Percentiles rank a stretch among this genome's conserved stretches.
These are phyloP conservation scores for Aspergillus udagawae DNA, from an alignment of 2,329 filamentous ascomycete species.

Conservation along the genomic window DNA sequence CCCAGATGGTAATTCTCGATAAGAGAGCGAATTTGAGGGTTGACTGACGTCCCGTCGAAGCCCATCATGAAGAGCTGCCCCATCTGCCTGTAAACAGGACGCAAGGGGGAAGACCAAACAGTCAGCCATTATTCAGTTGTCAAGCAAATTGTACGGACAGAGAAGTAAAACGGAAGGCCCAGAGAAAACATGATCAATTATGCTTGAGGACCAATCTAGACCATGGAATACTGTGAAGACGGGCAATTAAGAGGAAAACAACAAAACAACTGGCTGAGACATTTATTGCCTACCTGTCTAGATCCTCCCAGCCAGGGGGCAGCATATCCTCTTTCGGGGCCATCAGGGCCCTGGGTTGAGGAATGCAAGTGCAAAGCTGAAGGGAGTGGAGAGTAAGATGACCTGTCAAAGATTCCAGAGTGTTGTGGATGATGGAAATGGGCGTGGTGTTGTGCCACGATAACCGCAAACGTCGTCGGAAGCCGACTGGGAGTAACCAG, in stretches of 20 bases:
- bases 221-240: neutral
- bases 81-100: conserved; percentile 60
- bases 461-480: conserved; percentile 12
- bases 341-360: conserved; percentile 33
- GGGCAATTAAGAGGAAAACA: conserved; percentile 32
- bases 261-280: conserved; percentile 16
- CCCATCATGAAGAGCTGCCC: conserved; percentile 64
- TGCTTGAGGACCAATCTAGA: neutral
- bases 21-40: conserved; percentile 58
- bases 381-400: neutral
- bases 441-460: neutral
- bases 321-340: conserved; percentile 40
- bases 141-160: neutral
- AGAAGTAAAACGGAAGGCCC: neutral
- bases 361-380: conserved; percentile 24
- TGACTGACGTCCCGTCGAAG: conserved; percentile 62
- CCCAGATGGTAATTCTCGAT: conserved; percentile 73
- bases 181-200: neutral
- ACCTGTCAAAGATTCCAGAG: neutral
- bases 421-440: conserved; percentile 6
- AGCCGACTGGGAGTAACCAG: conserved; percentile 12
- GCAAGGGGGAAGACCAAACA: conserved; percentile 56
- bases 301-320: conserved; percentile 38
- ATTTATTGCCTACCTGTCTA: conserved; percentile 33
- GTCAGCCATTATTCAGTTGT: conserved; percentile 26